Evolutionary conservation across 176 grass and related monocot species (phyloP).

Genomic region (Otatea glauca): DNA sequence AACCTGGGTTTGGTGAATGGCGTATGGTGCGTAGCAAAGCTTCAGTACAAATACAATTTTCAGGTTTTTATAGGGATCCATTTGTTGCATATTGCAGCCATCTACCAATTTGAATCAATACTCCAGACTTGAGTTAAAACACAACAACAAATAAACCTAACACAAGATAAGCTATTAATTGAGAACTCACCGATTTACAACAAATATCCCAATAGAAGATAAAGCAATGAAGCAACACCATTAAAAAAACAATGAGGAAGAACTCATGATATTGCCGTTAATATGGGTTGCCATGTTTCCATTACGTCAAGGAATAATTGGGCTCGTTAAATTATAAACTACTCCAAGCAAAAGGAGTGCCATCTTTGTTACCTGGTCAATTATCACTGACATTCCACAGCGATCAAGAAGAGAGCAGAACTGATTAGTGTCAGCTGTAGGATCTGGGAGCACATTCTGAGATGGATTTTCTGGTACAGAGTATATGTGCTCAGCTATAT

Average conservation of each 20-base stretch:
- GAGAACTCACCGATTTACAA: no score
- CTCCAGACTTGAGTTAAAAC: no score
- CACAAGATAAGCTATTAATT: no score
- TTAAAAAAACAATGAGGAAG: background rate
- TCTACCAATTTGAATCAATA: background rate
- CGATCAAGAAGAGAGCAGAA: constrained; percentile 93
- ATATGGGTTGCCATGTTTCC: background rate
- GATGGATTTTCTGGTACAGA: constrained; percentile 40
- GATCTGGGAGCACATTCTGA: constrained; percentile 45
- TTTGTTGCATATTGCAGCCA: background rate
- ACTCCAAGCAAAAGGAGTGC: constrained; percentile 16
- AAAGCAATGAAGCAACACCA: background rate
- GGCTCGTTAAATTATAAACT: background rate
- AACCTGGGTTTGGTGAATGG: no score
- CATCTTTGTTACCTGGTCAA: constrained; percentile 76
- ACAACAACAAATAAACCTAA: no score
- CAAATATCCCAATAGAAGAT: no score
- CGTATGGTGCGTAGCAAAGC: no score
- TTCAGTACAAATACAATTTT: no score
- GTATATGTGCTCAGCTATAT: constrained; percentile 50
- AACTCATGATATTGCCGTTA: background rate
- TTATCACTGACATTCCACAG: constrained; percentile 87
- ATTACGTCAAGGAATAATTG: background rate
- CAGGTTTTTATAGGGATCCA: no score
- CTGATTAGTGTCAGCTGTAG: constrained; percentile 44